These are phyloP conservation scores for Irpex sp. DNA, from an alignment of 1,284 basidiomycete genomes.

Conservation along the genomic window DNA sequence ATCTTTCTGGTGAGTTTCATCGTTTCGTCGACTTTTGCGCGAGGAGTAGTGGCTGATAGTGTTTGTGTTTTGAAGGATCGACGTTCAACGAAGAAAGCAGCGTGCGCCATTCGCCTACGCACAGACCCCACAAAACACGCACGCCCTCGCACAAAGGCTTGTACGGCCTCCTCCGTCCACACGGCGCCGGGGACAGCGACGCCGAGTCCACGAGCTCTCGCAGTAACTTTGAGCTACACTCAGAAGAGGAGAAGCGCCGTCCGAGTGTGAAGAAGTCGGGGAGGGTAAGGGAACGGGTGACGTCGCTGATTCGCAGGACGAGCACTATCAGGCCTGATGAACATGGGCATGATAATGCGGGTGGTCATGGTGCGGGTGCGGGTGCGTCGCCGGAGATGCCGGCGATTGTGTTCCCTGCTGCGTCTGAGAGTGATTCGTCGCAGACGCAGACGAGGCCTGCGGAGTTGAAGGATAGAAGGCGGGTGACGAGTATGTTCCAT, in stretches of 20 bases:
- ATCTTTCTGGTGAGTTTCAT: slow-evolving; percentile 7
- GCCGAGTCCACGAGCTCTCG: slow-evolving; percentile 1
- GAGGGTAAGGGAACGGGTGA: slow-evolving; percentile 3
- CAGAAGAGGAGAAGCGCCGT: background rate
- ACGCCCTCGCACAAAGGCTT: background rate
- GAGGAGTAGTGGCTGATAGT: no score
- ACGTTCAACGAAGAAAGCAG: background rate
- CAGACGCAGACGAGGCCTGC: background rate
- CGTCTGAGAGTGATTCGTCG: slow-evolving; percentile 1
- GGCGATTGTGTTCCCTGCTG: background rate
- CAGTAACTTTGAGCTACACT: slow-evolving; percentile 6
- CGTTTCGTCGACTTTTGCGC: no score
- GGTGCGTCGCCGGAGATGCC: background rate
- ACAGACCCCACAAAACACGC: background rate
- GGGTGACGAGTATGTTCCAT: slow-evolving; percentile 7
- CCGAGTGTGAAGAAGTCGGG: background rate
- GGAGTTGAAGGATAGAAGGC: slow-evolving; percentile 1
- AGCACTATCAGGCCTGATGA: background rate
- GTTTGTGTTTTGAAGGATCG: background rate
- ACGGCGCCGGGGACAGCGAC: background rate
- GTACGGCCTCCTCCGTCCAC: slow-evolving; percentile 4
- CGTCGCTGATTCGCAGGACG: slow-evolving; percentile 1
- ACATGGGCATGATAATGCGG: background rate
- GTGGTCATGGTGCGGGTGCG: background rate
- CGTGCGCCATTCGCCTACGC: background rate